Percentiles rank a stretch among this genome's conserved stretches.
Conservation (phyloP, 352 stramenopile genomes). For the Globisporangium apiculatum region DNA sequence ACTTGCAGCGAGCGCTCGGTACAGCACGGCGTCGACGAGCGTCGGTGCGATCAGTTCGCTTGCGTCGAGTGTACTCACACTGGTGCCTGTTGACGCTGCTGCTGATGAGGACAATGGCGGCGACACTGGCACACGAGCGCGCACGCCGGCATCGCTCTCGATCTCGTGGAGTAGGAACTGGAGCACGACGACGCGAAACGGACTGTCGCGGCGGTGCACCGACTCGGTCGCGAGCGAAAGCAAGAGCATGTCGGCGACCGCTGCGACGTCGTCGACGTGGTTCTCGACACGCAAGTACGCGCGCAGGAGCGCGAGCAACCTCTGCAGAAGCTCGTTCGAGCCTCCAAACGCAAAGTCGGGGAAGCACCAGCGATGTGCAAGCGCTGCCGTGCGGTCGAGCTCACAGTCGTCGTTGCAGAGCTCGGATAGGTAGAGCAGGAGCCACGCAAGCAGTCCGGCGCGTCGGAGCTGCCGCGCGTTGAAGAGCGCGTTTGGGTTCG, state of each 20-base stretch:
- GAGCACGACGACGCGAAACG: slow-evolving; percentile 32
- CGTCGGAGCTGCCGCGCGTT: slow-evolving; percentile 66
- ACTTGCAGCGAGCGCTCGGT: slow-evolving; percentile 10
- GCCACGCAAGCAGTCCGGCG: slow-evolving; percentile 42
- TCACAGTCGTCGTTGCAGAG: slow-evolving; percentile 33
- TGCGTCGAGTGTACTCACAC: neutral
- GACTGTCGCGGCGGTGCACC: slow-evolving; percentile 20
- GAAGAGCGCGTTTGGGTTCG: slow-evolving; percentile 72
- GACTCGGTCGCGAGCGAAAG: slow-evolving; percentile 35
- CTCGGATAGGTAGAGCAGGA: slow-evolving; percentile 47
- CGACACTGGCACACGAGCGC: neutral
- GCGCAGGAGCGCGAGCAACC: slow-evolving; percentile 30
- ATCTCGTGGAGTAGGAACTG: slow-evolving; percentile 54
- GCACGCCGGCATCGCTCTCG: slow-evolving; percentile 23
- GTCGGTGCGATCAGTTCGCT: slow-evolving; percentile 20
- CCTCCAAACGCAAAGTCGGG: slow-evolving; percentile 30
- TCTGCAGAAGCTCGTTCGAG: slow-evolving; percentile 43
- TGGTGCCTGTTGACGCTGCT: neutral
- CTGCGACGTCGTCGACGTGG: slow-evolving; percentile 40
- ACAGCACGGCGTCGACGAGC: slow-evolving; percentile 37
- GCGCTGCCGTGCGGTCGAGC: slow-evolving; percentile 16
- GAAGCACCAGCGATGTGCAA: slow-evolving; percentile 48
- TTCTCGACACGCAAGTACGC: slow-evolving; percentile 52
- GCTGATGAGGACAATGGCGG: slow-evolving; percentile 1
- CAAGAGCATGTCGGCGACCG: slow-evolving; percentile 36